Percentiles rank a stretch among this genome's conserved stretches.
phyloP scores from a whole-genome alignment of 208 protist species.

The Entamoeba histolytica region DNA sequence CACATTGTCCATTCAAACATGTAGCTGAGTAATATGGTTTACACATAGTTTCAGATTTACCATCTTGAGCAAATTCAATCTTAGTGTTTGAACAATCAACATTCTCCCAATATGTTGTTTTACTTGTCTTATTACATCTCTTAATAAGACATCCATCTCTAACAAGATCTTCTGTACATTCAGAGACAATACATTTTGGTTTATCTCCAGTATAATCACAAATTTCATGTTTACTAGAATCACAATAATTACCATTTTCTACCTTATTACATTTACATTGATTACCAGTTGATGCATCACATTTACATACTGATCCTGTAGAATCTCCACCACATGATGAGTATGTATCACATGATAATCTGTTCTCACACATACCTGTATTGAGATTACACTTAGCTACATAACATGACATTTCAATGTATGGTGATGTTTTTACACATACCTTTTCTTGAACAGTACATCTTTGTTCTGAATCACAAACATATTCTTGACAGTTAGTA shows the following conservation, averaged over 20 bases:
- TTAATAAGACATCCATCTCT: background rate
- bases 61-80: too few relatives aligned
- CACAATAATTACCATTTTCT: background rate
- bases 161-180: background rate
- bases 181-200: background rate
- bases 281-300: background rate
- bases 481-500: background rate
- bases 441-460: background rate
- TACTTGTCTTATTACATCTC: background rate
- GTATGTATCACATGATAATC: background rate
- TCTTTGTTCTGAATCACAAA: background rate
- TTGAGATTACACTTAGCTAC: background rate
- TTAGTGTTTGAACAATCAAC: background rate
- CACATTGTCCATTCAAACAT: background rate
- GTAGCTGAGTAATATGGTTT: background rate
- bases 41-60: background rate
- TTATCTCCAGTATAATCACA: background rate
- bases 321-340: background rate
- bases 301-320: background rate
- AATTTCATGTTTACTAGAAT: background rate
- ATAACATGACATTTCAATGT: background rate
- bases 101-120: background rate
- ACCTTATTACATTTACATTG: background rate
- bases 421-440: background rate
- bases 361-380: background rate